A percentile compares a stretch with the other conserved stretches of the same genome.
Evolutionary conservation across 148 eudicot species (phyloP).

Genomic region (Dysphania ambrosioides): DNA sequence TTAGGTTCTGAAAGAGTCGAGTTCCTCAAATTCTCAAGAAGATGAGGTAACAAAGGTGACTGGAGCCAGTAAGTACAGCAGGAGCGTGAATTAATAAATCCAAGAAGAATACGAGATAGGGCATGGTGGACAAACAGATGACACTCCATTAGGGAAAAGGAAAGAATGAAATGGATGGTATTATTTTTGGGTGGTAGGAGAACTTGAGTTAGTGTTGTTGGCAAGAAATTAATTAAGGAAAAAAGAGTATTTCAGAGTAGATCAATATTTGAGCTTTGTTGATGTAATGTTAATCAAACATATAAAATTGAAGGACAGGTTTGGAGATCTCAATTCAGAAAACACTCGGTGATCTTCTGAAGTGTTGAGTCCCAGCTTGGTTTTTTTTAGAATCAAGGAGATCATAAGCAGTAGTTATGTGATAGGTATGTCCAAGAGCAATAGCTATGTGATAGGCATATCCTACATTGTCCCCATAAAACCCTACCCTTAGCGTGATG

Average conservation of each 20-base stretch:
- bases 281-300: background rate
- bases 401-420: too few species aligned
- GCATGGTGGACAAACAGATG: background rate
- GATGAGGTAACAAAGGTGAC: background rate
- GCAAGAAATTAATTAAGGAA: too few species aligned
- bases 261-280: too few species aligned
- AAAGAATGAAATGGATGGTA: background rate
- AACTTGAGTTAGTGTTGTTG: background rate
- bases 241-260: too few species aligned
- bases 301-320: background rate
- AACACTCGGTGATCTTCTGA: background rate
- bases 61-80: background rate
- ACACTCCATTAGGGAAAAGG: too few species aligned
- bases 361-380: background rate
- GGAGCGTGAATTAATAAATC: background rate
- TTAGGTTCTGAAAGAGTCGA: background rate
- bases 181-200: background rate
- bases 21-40: background rate
- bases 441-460: too few species aligned
- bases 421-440: too few species aligned
- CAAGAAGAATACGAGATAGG: background rate
- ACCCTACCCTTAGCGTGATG: too few species aligned
- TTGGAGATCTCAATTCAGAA: background rate
- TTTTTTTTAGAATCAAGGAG: too few species aligned
- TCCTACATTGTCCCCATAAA: too few species aligned